These are phyloP conservation scores for Clavispora fructus DNA, from an alignment of 805 yeast species.

Conservation along the genomic window DNA sequence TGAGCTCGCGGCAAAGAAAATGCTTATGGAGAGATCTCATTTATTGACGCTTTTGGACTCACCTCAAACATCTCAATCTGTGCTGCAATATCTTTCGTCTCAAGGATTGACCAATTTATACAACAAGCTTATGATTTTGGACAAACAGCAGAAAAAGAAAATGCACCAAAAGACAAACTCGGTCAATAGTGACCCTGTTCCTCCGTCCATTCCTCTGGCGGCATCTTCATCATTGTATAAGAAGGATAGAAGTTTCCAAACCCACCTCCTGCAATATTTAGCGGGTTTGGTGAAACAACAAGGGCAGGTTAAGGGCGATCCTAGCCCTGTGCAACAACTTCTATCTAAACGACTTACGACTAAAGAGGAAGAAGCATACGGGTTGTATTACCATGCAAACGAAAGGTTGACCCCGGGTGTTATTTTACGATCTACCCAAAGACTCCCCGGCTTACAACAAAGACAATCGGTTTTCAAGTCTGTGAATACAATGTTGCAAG, in stretches of 20 bases:
- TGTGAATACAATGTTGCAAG: conserved; percentile 61
- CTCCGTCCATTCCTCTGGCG: conserved; percentile 49
- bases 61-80: conserved; percentile 72
- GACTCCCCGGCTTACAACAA: conserved; percentile 39
- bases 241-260: conserved; percentile 37
- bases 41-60: conserved; percentile 77
- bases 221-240: conserved; percentile 50
- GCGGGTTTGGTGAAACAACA: conserved; percentile 33
- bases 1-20: conserved; percentile 86
- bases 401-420: conserved; percentile 79
- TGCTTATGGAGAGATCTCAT: conserved; percentile 76
- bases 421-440: conserved; percentile 62
- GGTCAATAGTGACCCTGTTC: conserved; percentile 40
- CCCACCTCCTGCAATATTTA: conserved; percentile 41
- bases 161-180: conserved; percentile 30
- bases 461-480: conserved; percentile 78
- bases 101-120: conserved; percentile 88
- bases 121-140: conserved; percentile 67
- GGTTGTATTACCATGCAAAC: conserved; percentile 67
- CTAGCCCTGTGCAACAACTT: conserved; percentile 36
- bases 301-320: conserved; percentile 29
- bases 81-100: conserved; percentile 72
- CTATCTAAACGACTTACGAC: conserved; percentile 55
- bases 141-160: conserved; percentile 53
- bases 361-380: conserved; percentile 81